A percentile compares a stretch with the other conserved stretches of the same genome.
Conservation (phyloP, 2,329 filamentous ascomycete species). For the Fusarium pseudoanthophilum region DNA sequence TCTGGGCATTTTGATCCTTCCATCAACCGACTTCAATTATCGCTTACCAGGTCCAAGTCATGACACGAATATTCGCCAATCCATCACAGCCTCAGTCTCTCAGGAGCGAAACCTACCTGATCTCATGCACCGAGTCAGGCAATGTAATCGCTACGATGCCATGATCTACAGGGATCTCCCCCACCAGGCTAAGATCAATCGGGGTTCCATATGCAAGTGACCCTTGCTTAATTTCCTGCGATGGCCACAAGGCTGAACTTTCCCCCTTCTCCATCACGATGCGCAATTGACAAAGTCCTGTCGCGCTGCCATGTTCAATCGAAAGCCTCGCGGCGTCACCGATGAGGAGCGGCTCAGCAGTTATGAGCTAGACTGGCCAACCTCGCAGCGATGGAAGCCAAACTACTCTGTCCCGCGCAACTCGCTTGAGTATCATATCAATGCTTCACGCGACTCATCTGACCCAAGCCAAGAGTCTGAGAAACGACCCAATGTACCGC, state of each 20-base stretch:
- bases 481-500: background rate
- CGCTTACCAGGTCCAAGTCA: background rate
- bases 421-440: background rate
- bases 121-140: background rate
- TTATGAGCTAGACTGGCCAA: slow-evolving; percentile 37
- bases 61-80: background rate
- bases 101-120: background rate
- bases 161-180: background rate
- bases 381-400: slow-evolving; percentile 44
- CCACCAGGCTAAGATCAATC: background rate
- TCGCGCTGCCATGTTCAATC: slow-evolving; percentile 20
- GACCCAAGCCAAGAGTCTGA: background rate
- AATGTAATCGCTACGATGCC: background rate
- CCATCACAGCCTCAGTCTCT: background rate
- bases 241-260: slow-evolving; percentile 4
- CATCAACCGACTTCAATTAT: background rate
- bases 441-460: slow-evolving; percentile 20
- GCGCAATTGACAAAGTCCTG: background rate
- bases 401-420: slow-evolving; percentile 36
- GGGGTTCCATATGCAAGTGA: background rate
- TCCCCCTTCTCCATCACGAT: background rate
- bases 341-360: slow-evolving; percentile 18
- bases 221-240: background rate
- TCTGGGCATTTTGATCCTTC: background rate
- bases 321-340: background rate